Evolutionary conservation across 441 rosid species (phyloP).

Genomic region (Lepidium campestre): DNA sequence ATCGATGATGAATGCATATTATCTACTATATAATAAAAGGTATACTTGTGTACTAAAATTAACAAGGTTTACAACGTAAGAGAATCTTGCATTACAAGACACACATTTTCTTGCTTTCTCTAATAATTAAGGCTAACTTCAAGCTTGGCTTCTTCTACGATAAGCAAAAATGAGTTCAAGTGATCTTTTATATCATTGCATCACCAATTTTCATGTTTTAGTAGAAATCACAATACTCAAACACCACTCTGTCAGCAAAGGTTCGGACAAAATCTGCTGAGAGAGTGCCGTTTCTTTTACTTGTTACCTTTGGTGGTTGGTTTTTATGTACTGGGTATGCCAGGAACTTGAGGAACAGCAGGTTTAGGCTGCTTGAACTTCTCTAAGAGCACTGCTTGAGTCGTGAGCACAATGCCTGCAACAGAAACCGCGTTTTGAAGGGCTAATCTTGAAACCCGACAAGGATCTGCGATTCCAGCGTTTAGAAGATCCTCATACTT

Average conservation of each 20-base stretch:
- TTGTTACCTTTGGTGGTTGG: constrained; percentile 6
- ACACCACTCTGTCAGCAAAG: background rate
- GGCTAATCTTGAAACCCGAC: constrained; percentile 74
- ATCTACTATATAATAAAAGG: too few species aligned
- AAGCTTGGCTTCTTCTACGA: background rate
- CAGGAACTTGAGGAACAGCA: constrained; percentile 58
- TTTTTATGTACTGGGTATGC: constrained; percentile 40
- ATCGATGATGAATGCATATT: background rate
- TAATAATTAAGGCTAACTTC: background rate
- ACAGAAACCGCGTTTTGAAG: constrained; percentile 77
- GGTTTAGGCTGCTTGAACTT: constrained; percentile 58
- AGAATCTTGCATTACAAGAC: constrained; percentile 7
- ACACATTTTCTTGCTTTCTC: background rate
- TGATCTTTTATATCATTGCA: background rate
- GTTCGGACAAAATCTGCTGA: background rate
- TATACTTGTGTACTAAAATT: background rate
- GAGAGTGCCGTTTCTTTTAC: background rate
- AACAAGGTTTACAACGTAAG: background rate
- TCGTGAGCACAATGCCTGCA: constrained; percentile 68
- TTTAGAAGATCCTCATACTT: constrained; percentile 62
- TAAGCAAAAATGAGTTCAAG: background rate
- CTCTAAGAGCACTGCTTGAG: constrained; percentile 74
- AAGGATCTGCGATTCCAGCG: constrained; percentile 65
- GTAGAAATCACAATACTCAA: background rate
- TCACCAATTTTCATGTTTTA: background rate